phyloP scores from a whole-genome alignment of 345 rosid species.

The Eucalyptus cloeziana region DNA sequence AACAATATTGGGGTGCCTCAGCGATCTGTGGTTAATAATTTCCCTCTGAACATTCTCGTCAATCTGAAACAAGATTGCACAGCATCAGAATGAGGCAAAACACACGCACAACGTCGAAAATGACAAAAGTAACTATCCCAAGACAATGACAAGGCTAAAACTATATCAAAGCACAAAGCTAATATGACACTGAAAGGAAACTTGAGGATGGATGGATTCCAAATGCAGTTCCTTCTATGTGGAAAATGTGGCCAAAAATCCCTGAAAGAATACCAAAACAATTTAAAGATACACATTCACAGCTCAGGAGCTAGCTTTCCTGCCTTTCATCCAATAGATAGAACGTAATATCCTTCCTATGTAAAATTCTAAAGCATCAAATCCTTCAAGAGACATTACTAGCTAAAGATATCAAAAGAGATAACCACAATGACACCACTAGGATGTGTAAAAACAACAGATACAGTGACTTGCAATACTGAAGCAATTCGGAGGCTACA shows the following conservation, averaged over 20 bases:
- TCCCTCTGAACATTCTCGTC: conserved; percentile 96
- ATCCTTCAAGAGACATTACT: not conserved
- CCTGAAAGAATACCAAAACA: not conserved
- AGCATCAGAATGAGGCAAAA: not conserved
- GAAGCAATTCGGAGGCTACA: not conserved
- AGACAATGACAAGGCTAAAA: not conserved
- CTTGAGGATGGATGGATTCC: not conserved
- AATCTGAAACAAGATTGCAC: conserved; percentile 31
- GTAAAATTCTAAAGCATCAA: not conserved
- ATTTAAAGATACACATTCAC: not conserved
- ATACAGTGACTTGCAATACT: not conserved
- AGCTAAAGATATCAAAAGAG: not conserved
- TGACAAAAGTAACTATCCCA: not conserved
- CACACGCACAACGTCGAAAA: not conserved
- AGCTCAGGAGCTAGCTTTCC: not conserved
- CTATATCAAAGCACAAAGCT: not conserved
- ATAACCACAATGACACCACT: not conserved
- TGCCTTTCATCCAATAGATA: not conserved
- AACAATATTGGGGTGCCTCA: conserved; percentile 87
- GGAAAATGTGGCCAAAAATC: not conserved
- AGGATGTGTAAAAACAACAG: not conserved
- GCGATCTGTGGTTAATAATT: conserved; percentile 81
- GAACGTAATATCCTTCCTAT: not conserved
- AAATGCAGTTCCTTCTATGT: not conserved
- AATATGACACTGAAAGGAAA: not conserved